Evolutionary conservation across 140 eudicot genomes (phyloP).

Genomic region (Bidens hawaiensis): DNA sequence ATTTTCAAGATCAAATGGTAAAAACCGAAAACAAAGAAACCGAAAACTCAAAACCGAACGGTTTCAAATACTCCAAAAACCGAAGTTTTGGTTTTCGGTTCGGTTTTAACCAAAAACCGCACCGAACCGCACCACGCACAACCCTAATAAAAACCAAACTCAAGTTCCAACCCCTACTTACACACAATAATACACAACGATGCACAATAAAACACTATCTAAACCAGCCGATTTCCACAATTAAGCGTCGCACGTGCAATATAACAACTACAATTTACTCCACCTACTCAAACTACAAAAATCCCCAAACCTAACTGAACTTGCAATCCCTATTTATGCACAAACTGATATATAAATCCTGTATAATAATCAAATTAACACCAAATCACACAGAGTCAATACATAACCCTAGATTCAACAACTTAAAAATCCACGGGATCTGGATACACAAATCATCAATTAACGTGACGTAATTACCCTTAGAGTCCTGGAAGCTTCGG

Average conservation of each 20-base stretch:
- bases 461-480: constrained; percentile 47
- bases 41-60: too few relatives aligned
- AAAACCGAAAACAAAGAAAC: too few relatives aligned
- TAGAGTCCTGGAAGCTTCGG: constrained; percentile 90
- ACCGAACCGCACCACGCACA: too few relatives aligned
- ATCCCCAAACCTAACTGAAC: not conserved
- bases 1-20: too few relatives aligned
- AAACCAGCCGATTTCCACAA: constrained; percentile 5
- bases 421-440: constrained; percentile 34
- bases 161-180: too few relatives aligned
- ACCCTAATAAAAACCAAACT: too few relatives aligned
- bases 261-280: constrained; percentile 8
- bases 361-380: constrained; percentile 1
- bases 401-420: constrained; percentile 26
- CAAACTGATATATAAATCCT: not conserved
- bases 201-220: too few relatives aligned
- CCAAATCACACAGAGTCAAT: constrained; percentile 9
- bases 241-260: not conserved
- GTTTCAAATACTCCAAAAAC: too few relatives aligned
- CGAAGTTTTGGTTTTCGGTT: too few relatives aligned
- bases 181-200: too few relatives aligned
- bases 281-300: constrained; percentile 9
- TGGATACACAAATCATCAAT: constrained; percentile 14
- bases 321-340: constrained; percentile 21
- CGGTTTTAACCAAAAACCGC: too few relatives aligned